Evolutionary conservation across 139 green algal species (phyloP).

Genomic region (Coccomyxa sp.): DNA sequence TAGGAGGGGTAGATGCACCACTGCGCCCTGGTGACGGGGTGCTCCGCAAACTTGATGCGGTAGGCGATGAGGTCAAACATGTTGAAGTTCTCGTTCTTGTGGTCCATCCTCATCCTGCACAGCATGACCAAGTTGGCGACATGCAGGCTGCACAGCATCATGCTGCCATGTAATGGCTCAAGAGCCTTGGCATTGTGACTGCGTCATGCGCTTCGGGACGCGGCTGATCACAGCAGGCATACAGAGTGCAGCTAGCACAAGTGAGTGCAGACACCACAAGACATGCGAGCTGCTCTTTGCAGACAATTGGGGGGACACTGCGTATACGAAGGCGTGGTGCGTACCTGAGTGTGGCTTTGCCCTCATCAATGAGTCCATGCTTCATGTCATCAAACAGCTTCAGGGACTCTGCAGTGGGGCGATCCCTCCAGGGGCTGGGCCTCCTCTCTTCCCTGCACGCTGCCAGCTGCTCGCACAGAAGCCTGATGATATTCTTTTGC

Average conservation of each 20-base stretch:
- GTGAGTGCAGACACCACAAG: too few relatives aligned
- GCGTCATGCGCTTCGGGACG: too few relatives aligned
- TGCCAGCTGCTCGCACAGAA: slow-evolving; percentile 6
- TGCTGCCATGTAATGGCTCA: too few relatives aligned
- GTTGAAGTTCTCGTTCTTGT: slow-evolving; percentile 92
- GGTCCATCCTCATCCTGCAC: slow-evolving; percentile 71
- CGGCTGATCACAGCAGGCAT: too few relatives aligned
- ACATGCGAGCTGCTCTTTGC: too few relatives aligned
- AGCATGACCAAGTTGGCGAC: too few relatives aligned
- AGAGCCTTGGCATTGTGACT: too few relatives aligned
- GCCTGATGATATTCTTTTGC: slow-evolving; percentile 21
- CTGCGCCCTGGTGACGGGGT: slow-evolving; percentile 78
- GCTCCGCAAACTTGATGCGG: slow-evolving; percentile 90
- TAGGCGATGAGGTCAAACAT: slow-evolving; percentile 98
- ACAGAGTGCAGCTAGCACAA: too few relatives aligned
- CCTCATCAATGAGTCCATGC: slow-evolving; percentile 86
- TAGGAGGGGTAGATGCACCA: slow-evolving; percentile 99
- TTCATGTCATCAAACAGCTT: slow-evolving; percentile 96
- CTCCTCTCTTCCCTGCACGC: slow-evolving; percentile 60
- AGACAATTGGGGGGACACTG: not conserved
- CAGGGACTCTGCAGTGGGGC: slow-evolving; percentile 84
- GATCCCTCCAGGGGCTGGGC: slow-evolving; percentile 85
- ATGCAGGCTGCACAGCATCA: too few relatives aligned
- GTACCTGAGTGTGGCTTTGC: slow-evolving; percentile 82
- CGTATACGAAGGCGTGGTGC: not conserved